Base-by-base conservation (phyloP, 768 basidiomycete species). In the Lentinula sp. region DNA sequence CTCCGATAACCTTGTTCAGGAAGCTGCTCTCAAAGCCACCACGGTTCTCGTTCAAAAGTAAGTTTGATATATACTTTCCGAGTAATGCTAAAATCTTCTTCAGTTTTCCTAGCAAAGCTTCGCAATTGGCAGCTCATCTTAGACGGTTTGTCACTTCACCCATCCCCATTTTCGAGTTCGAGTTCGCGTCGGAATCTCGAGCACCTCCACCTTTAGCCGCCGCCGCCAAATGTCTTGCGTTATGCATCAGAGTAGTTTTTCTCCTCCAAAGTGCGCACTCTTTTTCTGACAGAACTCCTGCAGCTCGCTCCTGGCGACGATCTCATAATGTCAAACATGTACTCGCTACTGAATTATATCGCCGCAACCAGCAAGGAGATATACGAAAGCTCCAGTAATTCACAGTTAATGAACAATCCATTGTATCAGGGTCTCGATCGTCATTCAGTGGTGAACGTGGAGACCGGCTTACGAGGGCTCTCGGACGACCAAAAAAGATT, bases 321-420 rank as follows among this genome's bases (percentile, higher is more conserved):
- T 69, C 81, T 94, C 41, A 82, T 91, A 69, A 88, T 95, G 84
- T 98, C 95, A 3, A 93, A 95, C 66, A 90, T 98, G 86, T 98
- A 98, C 72, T 97, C 96, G 4, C 82, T 98, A 12, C 80, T 98
- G 62, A 98, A 98, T 70, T 90, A 91, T 71, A 88, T 98, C 62
- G 86, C 91, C 1, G 86, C 90, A 3, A 87, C 92, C 2, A 88
- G 86, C 76, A 91, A 90, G 68, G 90, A 91, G 51, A 81, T 85
- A 37, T 80, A 80, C 39, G 88, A 89, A 54, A 74, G 68, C 53
- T 76, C 81, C 2, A 74, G 66, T 37, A 78, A 74, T 42, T 71
- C 79, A 8, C 77, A 81, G 55, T 61, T 79, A 61, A 69, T 76
- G 56, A 75, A 74, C 43, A 74, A 78, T 60, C 75, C 79, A 2